Base-by-base conservation (phyloP, 2,329 filamentous ascomycete genomes). In the Aspergillus terreus region DNA sequence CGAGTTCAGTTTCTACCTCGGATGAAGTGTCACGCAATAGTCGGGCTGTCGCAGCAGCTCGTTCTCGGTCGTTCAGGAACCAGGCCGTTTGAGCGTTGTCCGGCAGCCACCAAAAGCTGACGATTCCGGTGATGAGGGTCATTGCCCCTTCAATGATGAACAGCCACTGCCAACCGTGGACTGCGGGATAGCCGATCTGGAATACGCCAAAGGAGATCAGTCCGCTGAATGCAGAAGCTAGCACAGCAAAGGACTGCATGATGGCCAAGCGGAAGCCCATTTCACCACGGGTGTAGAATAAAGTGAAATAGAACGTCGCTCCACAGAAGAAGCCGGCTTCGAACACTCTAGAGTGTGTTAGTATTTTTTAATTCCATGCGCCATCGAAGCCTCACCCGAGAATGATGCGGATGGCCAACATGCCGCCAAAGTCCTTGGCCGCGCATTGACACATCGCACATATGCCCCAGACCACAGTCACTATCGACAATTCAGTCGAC, bases 321-420 rank as follows among this genome's bases (percentile, higher is more conserved):
- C 78, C 72, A 4, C 78, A 75, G 52, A 80, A 81, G 65, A 82
- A 82, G 0, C 78, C 80, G 0, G 79, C 80, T 63, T 83, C 81
- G 19, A 62, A 68, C 2, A 66, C 61, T 21, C 55, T 57, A n/a
- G 5, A 11, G 3, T 10, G 0, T 1, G 25, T 47, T 17, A 53
- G 12, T 4, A 17, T 3, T 7, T 1, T 4, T 9, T 1, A 6
- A 1, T 14, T 4, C 1, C 4, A 21, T 19, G 6, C 17, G 3
- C 6, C 2, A 23, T 7, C 1, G 15, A 4, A 2, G 12, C 6
- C 49, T 43, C 19, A 57, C 55, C 78, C 63, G 0, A 66, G 49
- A 1, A 66, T 58, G 5, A 82, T 72, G 2, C 80, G 72, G 0
- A 80, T 69, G 0, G 74, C 72, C 7, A 83, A 63, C 4, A 82